Conservation (phyloP, 106 monocot species). For the Dendrobium officinale region DNA sequence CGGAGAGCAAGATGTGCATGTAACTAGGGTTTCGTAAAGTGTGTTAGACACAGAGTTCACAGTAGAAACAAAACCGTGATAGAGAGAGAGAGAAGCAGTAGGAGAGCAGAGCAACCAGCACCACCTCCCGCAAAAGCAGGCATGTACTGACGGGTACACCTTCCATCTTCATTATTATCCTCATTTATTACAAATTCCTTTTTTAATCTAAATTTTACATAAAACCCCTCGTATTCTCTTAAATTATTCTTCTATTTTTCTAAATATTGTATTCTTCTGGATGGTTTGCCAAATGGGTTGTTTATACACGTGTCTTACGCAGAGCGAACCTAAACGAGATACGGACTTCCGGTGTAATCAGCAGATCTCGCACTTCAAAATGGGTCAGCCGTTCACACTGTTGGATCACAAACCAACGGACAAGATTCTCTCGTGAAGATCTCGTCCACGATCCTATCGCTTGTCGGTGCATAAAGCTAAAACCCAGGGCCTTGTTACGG, state of each 20-base stretch:
- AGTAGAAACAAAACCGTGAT: background rate
- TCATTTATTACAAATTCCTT: slow-evolving; percentile 4
- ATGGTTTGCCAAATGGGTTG: background rate
- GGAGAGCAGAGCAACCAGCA: background rate
- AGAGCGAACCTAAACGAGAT: background rate
- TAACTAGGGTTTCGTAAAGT: background rate
- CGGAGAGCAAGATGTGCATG: background rate
- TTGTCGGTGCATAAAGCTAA: too few relatives aligned
- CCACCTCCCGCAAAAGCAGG: slow-evolving; percentile 2
- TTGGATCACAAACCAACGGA: background rate
- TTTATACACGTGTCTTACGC: background rate
- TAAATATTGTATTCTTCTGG: too few relatives aligned
- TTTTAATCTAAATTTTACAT: background rate
- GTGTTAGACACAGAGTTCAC: background rate
- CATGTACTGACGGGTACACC: slow-evolving; percentile 11
- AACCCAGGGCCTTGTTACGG: too few relatives aligned
- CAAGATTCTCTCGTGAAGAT: background rate
- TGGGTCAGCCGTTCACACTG: background rate
- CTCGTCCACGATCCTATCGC: too few relatives aligned
- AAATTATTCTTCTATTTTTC: too few relatives aligned
- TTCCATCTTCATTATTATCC: background rate
- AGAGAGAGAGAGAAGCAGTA: slow-evolving; percentile 1
- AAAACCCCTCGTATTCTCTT: too few relatives aligned
- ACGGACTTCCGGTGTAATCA: background rate
- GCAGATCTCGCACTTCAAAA: background rate